Conservation (phyloP, 2,329 filamentous ascomycete species). For the Aspergillus oerlinghausenensis region DNA sequence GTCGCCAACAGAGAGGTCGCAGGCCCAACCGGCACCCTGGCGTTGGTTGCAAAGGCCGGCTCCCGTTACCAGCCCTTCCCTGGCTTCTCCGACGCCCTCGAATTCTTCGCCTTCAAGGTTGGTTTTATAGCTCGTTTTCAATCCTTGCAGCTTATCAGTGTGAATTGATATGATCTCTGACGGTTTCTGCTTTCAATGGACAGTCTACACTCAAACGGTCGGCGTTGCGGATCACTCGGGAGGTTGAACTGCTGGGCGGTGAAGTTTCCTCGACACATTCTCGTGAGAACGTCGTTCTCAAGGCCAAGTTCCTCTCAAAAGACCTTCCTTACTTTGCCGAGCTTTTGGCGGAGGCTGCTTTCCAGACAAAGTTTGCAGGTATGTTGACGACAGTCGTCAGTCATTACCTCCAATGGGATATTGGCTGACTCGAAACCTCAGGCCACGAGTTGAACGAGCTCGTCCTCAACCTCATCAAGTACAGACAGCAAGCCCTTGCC, state of each 20-base stretch:
- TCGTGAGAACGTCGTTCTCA: slow-evolving; percentile 85
- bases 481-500: slow-evolving; percentile 70
- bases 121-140: slow-evolving; percentile 25
- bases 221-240: slow-evolving; percentile 86
- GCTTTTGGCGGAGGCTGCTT: slow-evolving; percentile 85
- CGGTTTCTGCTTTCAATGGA: slow-evolving; percentile 34
- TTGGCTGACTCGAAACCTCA: slow-evolving; percentile 38
- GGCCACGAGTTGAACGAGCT: slow-evolving; percentile 90
- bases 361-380: slow-evolving; percentile 79
- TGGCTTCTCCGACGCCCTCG: slow-evolving; percentile 82
- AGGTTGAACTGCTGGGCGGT: slow-evolving; percentile 90
- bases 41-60: slow-evolving; percentile 88
- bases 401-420: slow-evolving; percentile 1
- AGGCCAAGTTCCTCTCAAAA: slow-evolving; percentile 90
- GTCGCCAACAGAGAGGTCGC: slow-evolving; percentile 84
- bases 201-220: slow-evolving; percentile 81
- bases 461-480: slow-evolving; percentile 68
- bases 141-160: not conserved
- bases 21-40: slow-evolving; percentile 84
- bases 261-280: slow-evolving; percentile 84
- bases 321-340: slow-evolving; percentile 98
- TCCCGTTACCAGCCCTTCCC: slow-evolving; percentile 88
- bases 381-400: slow-evolving; percentile 20
- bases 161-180: slow-evolving; percentile 9
- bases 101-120: slow-evolving; percentile 98